These are phyloP conservation scores for Colletotrichum somersetense DNA, from an alignment of 2,329 filamentous ascomycete genomes.

Conservation along the genomic window DNA sequence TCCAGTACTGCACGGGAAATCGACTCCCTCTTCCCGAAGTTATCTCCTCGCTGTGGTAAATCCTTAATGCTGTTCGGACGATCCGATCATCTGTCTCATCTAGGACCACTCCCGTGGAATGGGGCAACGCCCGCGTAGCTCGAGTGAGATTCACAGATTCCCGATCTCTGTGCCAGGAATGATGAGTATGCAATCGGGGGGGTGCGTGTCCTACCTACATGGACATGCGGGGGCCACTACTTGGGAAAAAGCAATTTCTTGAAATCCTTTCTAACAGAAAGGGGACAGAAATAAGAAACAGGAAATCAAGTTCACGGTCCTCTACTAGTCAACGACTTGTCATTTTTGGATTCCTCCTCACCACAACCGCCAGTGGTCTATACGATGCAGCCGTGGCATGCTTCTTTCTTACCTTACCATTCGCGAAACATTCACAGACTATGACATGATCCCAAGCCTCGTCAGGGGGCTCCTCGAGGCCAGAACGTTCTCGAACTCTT, in stretches of 20 bases:
- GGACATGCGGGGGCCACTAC: slow-evolving; percentile 27
- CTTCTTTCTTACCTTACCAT: neutral
- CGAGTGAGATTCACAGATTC: slow-evolving; percentile 19
- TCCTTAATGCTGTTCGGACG: neutral
- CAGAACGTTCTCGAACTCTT: slow-evolving; percentile 8
- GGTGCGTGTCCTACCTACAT: slow-evolving; percentile 17
- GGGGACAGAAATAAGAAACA: neutral
- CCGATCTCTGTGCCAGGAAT: slow-evolving; percentile 18
- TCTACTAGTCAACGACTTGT: neutral
- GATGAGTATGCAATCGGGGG: slow-evolving; percentile 3
- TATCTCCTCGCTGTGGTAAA: slow-evolving; percentile 20
- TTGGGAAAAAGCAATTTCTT: slow-evolving; percentile 20
- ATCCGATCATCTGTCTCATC: slow-evolving; percentile 34
- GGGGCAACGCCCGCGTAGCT: slow-evolving; percentile 32
- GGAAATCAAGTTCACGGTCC: neutral
- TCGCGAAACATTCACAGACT: neutral
- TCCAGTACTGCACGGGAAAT: neutral
- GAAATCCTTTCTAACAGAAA: slow-evolving; percentile 15
- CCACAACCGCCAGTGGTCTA: neutral
- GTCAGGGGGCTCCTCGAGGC: neutral
- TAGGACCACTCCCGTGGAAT: slow-evolving; percentile 34
- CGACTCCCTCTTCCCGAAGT: slow-evolving; percentile 21
- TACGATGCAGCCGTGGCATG: neutral
- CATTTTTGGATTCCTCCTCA: neutral
- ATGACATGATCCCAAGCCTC: neutral